Evolutionary conservation across 2,329 filamentous ascomycete species (phyloP), one percentile per base, ranked within the genome.

Genomic region (Trichoderma endophyticum): DNA sequence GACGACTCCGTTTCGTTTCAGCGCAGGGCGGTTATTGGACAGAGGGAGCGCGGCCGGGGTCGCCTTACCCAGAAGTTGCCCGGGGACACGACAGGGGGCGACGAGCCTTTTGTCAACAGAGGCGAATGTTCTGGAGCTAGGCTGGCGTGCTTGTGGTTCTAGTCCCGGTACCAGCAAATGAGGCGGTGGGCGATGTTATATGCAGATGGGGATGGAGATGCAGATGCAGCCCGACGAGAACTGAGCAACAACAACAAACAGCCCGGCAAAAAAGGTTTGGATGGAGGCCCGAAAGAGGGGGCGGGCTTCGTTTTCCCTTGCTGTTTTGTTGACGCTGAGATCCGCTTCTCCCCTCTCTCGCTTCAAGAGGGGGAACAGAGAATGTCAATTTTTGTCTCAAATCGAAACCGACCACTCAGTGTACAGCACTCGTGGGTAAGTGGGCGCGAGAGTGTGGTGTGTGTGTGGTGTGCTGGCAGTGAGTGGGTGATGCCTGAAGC

Each of bases 1-100:
- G 54, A 57, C 66, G 67, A 70, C 71, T 71, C 68, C 68, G 68
- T 71, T 68, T 72, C 68, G 68, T 71, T 61, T 72, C 71, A 72
- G 60, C 34, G 54, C 66, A 71, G 67, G 26, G 48, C 71, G 51
- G 28, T 65, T 39, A 72, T 72, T 72, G 71, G 71, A 64, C 67
- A 51, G 30, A 24, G 32, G 62, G 39, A 28, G 39, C 36, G 71
- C 28, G n/a, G 71, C 71, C 64, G 71, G 71, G 71, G 71, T 72
- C 48, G 71, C 71, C 64, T 72, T 62, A 26, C 67, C 69, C 34
- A 66, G 43, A 51, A 30, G 57, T 34, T 43, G 56, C 67, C 67
- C 39, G 67, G 65, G 67, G 62, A 43, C 32, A 21, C 34, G 36
- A 60, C 57, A 60, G 57, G 57, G 57, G 61, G 61, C 30, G 56